A percentile compares a stretch with the other conserved stretches of the same genome.
Conservation (phyloP, 805 yeast genomes). For the Helenozyma baotianmanensis region DNA sequence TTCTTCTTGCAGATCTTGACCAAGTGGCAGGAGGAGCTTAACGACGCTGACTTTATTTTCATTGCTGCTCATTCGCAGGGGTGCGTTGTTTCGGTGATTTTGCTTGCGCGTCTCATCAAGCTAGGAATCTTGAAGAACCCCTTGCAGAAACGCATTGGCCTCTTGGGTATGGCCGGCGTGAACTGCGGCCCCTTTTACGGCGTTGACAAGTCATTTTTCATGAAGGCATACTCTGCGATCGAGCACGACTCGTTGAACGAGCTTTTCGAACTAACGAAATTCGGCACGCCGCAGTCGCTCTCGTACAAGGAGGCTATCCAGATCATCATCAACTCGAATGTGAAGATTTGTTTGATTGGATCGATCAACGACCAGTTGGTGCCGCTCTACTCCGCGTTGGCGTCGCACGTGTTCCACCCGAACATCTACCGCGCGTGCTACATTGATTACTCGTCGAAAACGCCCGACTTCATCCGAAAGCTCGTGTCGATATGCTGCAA, state of each 20-base stretch:
- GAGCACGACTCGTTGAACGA: constrained; percentile 86
- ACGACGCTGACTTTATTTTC: constrained; percentile 77
- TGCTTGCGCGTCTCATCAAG: constrained; percentile 70
- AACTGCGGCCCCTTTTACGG: constrained; percentile 94
- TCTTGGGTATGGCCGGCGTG: constrained; percentile 93
- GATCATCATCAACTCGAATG: constrained; percentile 61
- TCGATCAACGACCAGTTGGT: constrained; percentile 92
- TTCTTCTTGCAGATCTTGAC: constrained; percentile 68
- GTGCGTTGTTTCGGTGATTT: constrained; percentile 79
- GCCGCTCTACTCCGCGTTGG: constrained; percentile 84
- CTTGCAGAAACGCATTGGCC: constrained; percentile 49
- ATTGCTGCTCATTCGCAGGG: constrained; percentile 97
- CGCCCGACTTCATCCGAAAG: constrained; percentile 75
- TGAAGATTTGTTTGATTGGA: constrained; percentile 77
- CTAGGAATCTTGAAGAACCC: constrained; percentile 42
- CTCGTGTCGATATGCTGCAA: constrained; percentile 71
- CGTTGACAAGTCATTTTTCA: constrained; percentile 73
- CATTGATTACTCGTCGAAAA: constrained; percentile 72
- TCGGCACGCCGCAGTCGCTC: constrained; percentile 65
- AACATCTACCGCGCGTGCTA: constrained; percentile 85
- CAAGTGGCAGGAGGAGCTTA: constrained; percentile 58
- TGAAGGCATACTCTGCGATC: constrained; percentile 84
- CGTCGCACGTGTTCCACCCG: constrained; percentile 82
- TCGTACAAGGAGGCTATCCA: constrained; percentile 66
- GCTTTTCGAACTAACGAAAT: constrained; percentile 81